These are phyloP conservation scores for Trypanosoma avium DNA, from an alignment of 208 protist genomes.

Conservation along the genomic window DNA sequence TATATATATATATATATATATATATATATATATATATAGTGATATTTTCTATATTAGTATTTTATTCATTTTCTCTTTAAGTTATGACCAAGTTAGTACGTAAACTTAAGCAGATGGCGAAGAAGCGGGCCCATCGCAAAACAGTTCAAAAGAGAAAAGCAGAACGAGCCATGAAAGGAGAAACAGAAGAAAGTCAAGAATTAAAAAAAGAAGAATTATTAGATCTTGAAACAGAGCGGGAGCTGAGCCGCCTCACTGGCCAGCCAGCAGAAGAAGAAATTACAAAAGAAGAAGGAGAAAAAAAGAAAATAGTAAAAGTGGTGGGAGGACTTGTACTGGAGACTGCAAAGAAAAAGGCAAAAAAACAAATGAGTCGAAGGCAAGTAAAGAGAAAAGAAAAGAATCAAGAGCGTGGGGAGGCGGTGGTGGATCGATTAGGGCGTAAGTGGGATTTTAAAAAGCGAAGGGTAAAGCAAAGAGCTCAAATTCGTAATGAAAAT, in stretches of 20 bases:
- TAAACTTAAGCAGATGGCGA: slow-evolving; percentile 90
- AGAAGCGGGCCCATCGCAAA: slow-evolving; percentile 83
- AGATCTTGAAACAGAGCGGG: slow-evolving; percentile 46
- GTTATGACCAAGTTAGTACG: slow-evolving; percentile 86
- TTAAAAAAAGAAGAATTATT: too few species aligned
- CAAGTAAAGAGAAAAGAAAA: slow-evolving; percentile 70
- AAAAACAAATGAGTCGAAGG: slow-evolving; percentile 77
- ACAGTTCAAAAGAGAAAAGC: slow-evolving; percentile 87
- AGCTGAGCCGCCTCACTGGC: too few species aligned
- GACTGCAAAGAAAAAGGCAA: slow-evolving; percentile 46
- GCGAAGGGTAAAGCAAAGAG: slow-evolving; percentile 79
- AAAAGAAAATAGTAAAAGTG: slow-evolving; percentile 46
- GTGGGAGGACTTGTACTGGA: slow-evolving; percentile 72
- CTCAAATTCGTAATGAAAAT: slow-evolving; percentile 80
- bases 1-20: background rate
- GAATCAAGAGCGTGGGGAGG: slow-evolving; percentile 49
- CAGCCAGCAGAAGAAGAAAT: background rate
- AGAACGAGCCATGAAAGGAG: slow-evolving; percentile 49
- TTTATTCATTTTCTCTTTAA: background rate
- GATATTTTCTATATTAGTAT: background rate
- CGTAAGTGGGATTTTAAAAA: slow-evolving; percentile 83
- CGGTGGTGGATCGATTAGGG: slow-evolving; percentile 46
- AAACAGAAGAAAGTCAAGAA: slow-evolving; percentile 35
- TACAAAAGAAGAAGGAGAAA: background rate
- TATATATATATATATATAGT: background rate